Conservation (phyloP, 2,329 filamentous ascomycete species). For the Ophiostoma angusticollis region DNA sequence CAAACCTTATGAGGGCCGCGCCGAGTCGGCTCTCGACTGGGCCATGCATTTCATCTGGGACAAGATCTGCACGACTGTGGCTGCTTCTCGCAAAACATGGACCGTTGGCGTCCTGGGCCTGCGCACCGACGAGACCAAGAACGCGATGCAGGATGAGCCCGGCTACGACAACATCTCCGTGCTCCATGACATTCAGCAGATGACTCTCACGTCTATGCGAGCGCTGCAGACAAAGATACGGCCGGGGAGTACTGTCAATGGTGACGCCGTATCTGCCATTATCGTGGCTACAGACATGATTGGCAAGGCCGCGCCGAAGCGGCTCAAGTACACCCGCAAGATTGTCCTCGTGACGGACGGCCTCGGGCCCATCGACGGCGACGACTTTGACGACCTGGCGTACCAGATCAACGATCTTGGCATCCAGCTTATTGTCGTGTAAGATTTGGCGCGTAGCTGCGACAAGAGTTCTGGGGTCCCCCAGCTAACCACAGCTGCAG, state of each 20-base stretch:
- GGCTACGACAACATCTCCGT: conserved; percentile 75
- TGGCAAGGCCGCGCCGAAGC: conserved; percentile 54
- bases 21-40: conserved; percentile 76
- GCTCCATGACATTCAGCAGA: conserved; percentile 51
- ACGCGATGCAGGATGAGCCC: conserved; percentile 50
- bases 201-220: conserved; percentile 56
- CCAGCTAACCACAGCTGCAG: conserved; percentile 26
- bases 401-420: conserved; percentile 60
- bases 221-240: conserved; percentile 49
- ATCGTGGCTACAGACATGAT: conserved; percentile 85
- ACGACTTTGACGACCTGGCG: conserved; percentile 57
- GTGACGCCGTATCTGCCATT: conserved; percentile 80
- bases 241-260: conserved; percentile 53
- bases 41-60: conserved; percentile 91
- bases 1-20: conserved; percentile 54
- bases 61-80: conserved; percentile 64
- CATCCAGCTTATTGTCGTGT: conserved; percentile 72
- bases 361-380: conserved; percentile 55
- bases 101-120: conserved; percentile 70
- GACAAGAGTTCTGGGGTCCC: background rate
- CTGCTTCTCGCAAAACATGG: conserved; percentile 56
- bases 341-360: conserved; percentile 83
- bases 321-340: conserved; percentile 66
- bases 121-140: conserved; percentile 63
- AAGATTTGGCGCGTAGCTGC: conserved; percentile 20